Percentiles rank a stretch among this genome's conserved stretches.
These are phyloP conservation scores for Sclerotinia glacialis DNA, from an alignment of 2,329 filamentous ascomycete genomes.

Conservation along the genomic window DNA sequence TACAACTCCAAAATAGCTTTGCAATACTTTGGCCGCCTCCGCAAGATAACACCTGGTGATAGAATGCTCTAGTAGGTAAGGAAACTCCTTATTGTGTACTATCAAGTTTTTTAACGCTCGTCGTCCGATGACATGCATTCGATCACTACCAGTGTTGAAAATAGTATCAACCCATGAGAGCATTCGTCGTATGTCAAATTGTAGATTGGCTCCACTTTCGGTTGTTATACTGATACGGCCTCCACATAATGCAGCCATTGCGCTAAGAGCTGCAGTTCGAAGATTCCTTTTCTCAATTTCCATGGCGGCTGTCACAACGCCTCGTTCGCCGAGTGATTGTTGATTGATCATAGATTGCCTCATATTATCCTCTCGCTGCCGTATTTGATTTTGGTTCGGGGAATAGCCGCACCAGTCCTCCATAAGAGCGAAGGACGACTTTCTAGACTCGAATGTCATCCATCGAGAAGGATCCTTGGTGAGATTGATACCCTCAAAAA, in stretches of 20 bases:
- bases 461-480: constrained; percentile 83
- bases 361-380: constrained; percentile 81
- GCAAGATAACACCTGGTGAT: constrained; percentile 88
- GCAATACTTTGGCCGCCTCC: constrained; percentile 76
- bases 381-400: constrained; percentile 80
- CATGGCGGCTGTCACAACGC: constrained; percentile 81
- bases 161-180: constrained; percentile 94
- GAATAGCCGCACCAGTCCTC: constrained; percentile 99
- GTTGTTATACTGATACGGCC: constrained; percentile 83
- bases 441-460: constrained; percentile 96
- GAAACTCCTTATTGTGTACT: constrained; percentile 82
- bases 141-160: constrained; percentile 87
- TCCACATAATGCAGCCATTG: constrained; percentile 91
- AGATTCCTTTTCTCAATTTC: constrained; percentile 96
- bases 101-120: constrained; percentile 87
- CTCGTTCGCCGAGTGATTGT: constrained; percentile 68
- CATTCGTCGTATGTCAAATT: constrained; percentile 91
- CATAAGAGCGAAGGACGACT: constrained; percentile 94
- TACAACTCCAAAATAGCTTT: constrained; percentile 93
- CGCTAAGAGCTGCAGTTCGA: constrained; percentile 82
- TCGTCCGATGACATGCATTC: constrained; percentile 85
- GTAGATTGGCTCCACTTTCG: constrained; percentile 80
- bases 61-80: constrained; percentile 82
- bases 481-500: constrained; percentile 87
- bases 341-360: constrained; percentile 79